phyloP scores from a whole-genome alignment of 2,329 filamentous ascomycete genomes.

The Tolypocladium tundrense region DNA sequence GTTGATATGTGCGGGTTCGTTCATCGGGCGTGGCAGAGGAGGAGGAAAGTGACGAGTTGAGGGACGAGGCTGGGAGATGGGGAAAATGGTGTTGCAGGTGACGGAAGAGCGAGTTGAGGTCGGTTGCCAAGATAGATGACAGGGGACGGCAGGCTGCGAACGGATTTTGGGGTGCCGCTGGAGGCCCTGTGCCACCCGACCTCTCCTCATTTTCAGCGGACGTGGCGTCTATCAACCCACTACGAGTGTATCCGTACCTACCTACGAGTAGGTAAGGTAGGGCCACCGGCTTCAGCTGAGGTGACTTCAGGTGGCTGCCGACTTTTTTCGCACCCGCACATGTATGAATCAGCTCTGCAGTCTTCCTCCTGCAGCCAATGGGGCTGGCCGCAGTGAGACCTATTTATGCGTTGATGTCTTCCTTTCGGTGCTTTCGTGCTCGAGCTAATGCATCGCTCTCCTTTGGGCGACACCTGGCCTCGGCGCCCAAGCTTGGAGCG shows the following conservation, averaged over 20 bases:
- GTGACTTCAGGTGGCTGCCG: neutral
- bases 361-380: neutral
- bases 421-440: neutral
- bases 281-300: neutral
- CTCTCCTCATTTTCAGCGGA: neutral
- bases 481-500: neutral
- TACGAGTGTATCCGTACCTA: too few relatives aligned
- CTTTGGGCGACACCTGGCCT: neutral
- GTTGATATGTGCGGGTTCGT: slow-evolving; percentile 2
- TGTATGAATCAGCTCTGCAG: neutral
- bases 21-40: slow-evolving; percentile 2
- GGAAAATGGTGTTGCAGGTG: neutral
- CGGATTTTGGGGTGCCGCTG: neutral
- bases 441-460: neutral
- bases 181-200: neutral
- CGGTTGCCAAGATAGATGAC: neutral
- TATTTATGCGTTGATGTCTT: neutral
- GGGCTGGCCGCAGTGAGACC: neutral
- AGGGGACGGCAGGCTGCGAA: neutral
- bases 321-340: too few relatives aligned
- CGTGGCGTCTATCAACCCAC: neutral
- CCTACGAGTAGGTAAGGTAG: too few relatives aligned
- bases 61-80: neutral
- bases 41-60: neutral
- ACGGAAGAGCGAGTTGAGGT: neutral